These are phyloP conservation scores for Russula sp. DNA, from an alignment of 768 basidiomycete species.

Conservation along the genomic window DNA sequence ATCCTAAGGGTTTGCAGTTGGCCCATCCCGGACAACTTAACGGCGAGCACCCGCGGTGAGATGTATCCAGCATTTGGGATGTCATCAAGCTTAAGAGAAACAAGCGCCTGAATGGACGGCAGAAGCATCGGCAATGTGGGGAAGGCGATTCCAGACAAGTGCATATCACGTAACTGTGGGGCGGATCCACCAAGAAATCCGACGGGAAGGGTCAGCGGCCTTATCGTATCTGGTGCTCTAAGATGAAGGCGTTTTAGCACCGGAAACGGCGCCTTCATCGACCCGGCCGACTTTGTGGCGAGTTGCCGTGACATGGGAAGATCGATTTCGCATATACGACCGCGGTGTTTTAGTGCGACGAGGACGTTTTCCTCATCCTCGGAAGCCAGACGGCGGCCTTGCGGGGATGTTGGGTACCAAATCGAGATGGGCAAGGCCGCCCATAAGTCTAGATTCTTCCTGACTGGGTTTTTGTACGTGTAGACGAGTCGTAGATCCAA, in stretches of 20 bases:
- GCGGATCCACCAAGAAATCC: constrained; percentile 2
- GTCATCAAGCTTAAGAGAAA: background rate
- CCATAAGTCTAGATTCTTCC: constrained; percentile 1
- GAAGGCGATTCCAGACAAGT: background rate
- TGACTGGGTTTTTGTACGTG: background rate
- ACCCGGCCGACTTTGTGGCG: background rate
- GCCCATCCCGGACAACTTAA: background rate
- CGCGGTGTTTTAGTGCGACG: background rate
- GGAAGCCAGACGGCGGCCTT: background rate
- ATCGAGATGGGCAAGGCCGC: background rate
- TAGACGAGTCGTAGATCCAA: background rate
- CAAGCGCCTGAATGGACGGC: background rate
- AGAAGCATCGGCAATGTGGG: constrained; percentile 1
- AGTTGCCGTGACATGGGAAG: background rate
- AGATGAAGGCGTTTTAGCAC: constrained; percentile 8
- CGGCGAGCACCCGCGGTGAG: background rate
- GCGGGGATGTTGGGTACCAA: background rate
- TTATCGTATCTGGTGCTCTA: constrained; percentile 30
- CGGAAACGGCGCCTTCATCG: constrained; percentile 24
- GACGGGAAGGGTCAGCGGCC: constrained; percentile 25
- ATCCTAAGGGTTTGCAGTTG: background rate
- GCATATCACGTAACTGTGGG: background rate
- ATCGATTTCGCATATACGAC: background rate
- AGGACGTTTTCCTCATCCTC: background rate
- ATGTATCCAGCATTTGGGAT: constrained; percentile 1